Evolutionary conservation across 306 rosid genomes (phyloP).

Genomic region (Phaseolus lunatus): DNA sequence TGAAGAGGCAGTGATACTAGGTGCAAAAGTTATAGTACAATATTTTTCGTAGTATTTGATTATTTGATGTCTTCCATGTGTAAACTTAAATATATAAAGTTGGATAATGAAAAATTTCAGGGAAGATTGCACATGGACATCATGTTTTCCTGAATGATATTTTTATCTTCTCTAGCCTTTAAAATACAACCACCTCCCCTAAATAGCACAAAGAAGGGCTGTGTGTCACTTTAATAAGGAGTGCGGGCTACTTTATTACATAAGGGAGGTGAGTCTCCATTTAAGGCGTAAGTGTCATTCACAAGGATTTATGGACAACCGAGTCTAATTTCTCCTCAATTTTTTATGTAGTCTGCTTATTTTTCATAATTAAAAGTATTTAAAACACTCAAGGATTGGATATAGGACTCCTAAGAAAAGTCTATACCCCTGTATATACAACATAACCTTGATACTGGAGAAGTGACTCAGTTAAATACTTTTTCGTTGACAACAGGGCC

Average conservation of each 20-base stretch:
- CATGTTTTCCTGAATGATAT: background rate
- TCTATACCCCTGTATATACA: background rate
- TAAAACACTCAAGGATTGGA: too few relatives aligned
- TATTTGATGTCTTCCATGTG: background rate
- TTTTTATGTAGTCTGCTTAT: background rate
- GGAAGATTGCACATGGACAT: background rate
- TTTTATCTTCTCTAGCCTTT: too few relatives aligned
- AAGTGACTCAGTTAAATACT: background rate
- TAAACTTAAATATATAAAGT: too few relatives aligned
- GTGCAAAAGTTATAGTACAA: background rate
- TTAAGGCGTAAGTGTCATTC: background rate
- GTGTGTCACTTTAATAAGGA: background rate
- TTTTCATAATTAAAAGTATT: background rate
- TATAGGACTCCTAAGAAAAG: background rate
- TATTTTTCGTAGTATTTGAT: too few relatives aligned
- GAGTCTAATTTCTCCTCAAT: background rate
- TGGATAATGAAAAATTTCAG: background rate
- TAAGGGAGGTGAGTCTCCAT: background rate
- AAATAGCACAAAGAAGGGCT: too few relatives aligned
- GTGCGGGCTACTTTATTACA: background rate
- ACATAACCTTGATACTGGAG: background rate
- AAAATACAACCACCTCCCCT: background rate
- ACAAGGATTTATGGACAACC: too few relatives aligned
- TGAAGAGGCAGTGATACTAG: too few relatives aligned
- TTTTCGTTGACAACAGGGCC: constrained; percentile 61